Evolutionary conservation across 768 basidiomycete genomes (phyloP), one percentile per base, ranked within the genome.

Genomic region (Suillus paluster): DNA sequence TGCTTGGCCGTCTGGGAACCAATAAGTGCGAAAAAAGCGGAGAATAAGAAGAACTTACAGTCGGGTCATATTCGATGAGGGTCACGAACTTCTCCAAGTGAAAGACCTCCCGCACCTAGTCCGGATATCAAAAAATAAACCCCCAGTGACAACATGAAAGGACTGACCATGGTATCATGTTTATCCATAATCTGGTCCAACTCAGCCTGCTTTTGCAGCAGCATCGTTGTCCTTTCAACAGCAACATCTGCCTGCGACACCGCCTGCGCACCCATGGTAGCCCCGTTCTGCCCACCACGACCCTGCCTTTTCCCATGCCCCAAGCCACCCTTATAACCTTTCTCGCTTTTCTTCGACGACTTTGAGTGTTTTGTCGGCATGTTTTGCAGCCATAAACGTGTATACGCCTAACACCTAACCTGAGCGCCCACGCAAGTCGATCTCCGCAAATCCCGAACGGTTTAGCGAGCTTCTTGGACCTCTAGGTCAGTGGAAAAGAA

Each of bases 51-150:
- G 2, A 58, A 56, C 85, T 41, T 64, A 91, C 91, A 74, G 79
- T 73, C 10, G 95, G 95, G 74, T 96, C 84, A 72, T 87, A 98
- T 21, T 80, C 81, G 39, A 95, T 76, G 79, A 97, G 81, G 27
- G 84, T 87, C 3, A 86, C 84, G 71, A 91, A 96, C 61, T 89
- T 81, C 65, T 95, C 90, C 75, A 97, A 81, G 70, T 98, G 95
- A 74, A 96, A 98, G 62, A 86, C 80, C 75, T 98, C 94, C 63
- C 95, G 86, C 53, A 97, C 82, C 90, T 94, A 63, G 45, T 46
- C 15, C 61, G 52, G 27, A 55, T 33, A 62, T 61, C 52, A 45
- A 58, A 42, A 46, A 45, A 54, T 44, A 53, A 41, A 23, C 21
- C 46, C 21, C 19, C 5, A 33, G 25, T 34, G 34, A 56, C 57